Percentiles rank a stretch among this genome's conserved stretches.
Evolutionary conservation across 176 grass and related monocot species (phyloP).

Genomic region (Triticum monococcum): DNA sequence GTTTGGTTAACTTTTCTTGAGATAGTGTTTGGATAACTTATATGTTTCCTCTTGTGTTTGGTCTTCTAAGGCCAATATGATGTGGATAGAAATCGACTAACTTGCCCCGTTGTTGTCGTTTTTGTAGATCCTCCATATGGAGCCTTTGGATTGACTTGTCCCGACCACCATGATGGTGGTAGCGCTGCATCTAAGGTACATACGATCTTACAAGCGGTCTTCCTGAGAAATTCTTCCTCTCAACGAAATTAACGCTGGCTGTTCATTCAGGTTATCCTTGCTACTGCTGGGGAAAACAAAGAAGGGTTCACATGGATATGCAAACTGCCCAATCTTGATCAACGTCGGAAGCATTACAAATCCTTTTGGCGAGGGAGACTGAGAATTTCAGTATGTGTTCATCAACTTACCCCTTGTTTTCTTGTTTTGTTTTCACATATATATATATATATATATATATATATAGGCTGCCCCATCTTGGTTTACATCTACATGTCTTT

Average conservation of each 20-base stretch:
- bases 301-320: conserved; percentile 57
- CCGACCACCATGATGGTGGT: conserved; percentile 17
- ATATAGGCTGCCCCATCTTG: neutral
- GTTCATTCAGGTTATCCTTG: conserved; percentile 40
- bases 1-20: neutral
- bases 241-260: neutral
- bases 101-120: neutral
- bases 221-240: neutral
- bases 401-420: neutral
- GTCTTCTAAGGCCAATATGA: too few relatives aligned
- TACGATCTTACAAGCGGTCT: neutral
- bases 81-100: neutral
- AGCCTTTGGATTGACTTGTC: neutral
- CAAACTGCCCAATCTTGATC: conserved; percentile 27
- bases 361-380: conserved; percentile 54
- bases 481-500: conserved; percentile 7
- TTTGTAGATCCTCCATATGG: conserved; percentile 20
- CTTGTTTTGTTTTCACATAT: neutral
- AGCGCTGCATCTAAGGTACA: conserved; percentile 43
- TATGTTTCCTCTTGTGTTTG: too few relatives aligned
- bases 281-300: conserved; percentile 1
- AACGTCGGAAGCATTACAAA: conserved; percentile 52
- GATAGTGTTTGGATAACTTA: too few relatives aligned
- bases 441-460: too few relatives aligned
- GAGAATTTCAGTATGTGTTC: conserved; percentile 51